A percentile compares a stretch with the other conserved stretches of the same genome.
These are phyloP conservation scores for Microthlaspi erraticum DNA, from an alignment of 345 rosid species.

Conservation along the genomic window DNA sequence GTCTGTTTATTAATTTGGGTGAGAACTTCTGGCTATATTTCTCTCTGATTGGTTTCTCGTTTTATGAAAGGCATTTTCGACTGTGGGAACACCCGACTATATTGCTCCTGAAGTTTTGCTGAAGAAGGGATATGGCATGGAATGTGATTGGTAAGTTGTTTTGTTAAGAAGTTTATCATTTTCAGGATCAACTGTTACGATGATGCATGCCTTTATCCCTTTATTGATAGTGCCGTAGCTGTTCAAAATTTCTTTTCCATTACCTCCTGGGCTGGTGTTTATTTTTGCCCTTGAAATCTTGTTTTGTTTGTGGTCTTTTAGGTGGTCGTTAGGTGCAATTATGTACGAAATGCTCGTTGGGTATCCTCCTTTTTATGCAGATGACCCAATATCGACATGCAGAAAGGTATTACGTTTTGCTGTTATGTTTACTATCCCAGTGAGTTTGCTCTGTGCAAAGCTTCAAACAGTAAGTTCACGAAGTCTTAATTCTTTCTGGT, in stretches of 20 bases:
- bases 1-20: conserved; percentile 17
- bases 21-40: conserved; percentile 9
- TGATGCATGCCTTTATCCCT: background rate
- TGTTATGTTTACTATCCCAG: conserved; percentile 31
- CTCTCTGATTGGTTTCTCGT: conserved; percentile 24
- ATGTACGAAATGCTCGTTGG: conserved; percentile 99
- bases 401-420: conserved; percentile 65
- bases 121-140: conserved; percentile 99
- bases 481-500: conserved; percentile 37
- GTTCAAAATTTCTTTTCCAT: conserved; percentile 19
- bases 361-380: conserved; percentile 96
- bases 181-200: conserved; percentile 20
- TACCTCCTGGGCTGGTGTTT: conserved; percentile 15
- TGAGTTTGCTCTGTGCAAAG: conserved; percentile 16
- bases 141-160: conserved; percentile 89
- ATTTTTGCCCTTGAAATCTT: background rate
- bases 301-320: conserved; percentile 39
- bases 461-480: conserved; percentile 15
- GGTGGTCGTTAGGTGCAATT: conserved; percentile 99
- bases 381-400: conserved; percentile 89
- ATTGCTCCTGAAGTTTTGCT: conserved; percentile 95
- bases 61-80: conserved; percentile 81
- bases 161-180: conserved; percentile 26
- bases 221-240: background rate
- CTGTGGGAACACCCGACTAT: conserved; percentile 97